Conservation (phyloP, 2,329 filamentous ascomycete species). For the Pezicula neosporulosa region DNA sequence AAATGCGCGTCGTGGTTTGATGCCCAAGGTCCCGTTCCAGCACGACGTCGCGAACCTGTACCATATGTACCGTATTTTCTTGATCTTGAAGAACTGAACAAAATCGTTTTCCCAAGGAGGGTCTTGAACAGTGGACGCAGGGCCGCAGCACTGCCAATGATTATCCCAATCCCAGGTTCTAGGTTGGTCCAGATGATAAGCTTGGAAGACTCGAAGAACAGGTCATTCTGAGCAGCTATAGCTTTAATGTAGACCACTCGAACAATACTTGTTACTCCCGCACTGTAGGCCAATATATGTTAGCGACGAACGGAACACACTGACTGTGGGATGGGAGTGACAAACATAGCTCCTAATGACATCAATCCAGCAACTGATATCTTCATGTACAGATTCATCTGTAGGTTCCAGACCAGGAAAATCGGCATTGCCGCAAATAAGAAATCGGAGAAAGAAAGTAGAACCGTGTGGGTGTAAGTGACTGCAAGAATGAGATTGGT, state of each 20-base stretch:
- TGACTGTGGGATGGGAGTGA: not conserved
- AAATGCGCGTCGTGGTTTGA: not conserved
- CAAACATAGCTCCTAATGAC: slow-evolving; percentile 2
- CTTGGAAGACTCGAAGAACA: slow-evolving; percentile 1
- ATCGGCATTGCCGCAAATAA: slow-evolving; percentile 1
- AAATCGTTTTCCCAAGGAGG: not conserved
- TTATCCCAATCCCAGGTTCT: slow-evolving; percentile 5
- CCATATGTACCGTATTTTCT: not conserved
- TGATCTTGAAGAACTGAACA: not conserved
- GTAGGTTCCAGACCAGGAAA: slow-evolving; percentile 3
- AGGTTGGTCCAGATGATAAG: not conserved
- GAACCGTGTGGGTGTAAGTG: not conserved
- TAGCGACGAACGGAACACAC: not conserved
- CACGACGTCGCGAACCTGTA: not conserved
- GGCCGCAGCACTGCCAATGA: slow-evolving; percentile 2
- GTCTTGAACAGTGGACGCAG: slow-evolving; percentile 1
- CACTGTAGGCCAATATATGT: not conserved
- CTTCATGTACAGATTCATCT: slow-evolving; percentile 5
- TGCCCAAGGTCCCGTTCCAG: not conserved
- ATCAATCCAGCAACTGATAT: slow-evolving; percentile 3
- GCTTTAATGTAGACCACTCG: slow-evolving; percentile 1
- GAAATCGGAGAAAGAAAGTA: slow-evolving; percentile 1
- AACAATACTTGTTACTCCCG: slow-evolving; percentile 1
- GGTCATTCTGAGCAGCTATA: not conserved
- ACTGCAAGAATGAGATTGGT: not conserved